Percentiles rank a stretch among this genome's conserved stretches.
Evolutionary conservation across 768 basidiomycete genomes (phyloP).

Genomic region (Dioszegia hungarica): DNA sequence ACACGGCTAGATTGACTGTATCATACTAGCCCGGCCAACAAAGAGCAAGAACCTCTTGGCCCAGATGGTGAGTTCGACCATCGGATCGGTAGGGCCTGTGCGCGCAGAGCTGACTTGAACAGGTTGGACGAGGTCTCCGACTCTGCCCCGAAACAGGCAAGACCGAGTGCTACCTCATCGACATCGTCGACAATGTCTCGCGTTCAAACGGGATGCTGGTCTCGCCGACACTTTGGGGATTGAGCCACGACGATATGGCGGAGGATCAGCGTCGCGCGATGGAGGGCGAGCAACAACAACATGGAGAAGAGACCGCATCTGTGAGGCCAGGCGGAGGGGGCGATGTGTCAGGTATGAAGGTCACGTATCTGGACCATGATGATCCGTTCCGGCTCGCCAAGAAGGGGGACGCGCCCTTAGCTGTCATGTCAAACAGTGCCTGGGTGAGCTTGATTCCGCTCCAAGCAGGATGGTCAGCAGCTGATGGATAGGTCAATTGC

Average conservation of each 20-base stretch:
- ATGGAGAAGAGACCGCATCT: background rate
- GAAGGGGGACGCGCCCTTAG: conserved; percentile 1
- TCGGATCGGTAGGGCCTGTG: background rate
- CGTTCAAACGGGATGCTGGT: conserved; percentile 69
- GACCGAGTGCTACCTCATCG: conserved; percentile 76
- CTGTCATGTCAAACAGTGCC: conserved; percentile 19
- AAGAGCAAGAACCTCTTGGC: conserved; percentile 81
- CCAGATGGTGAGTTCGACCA: conserved; percentile 66
- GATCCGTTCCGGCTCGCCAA: conserved; percentile 32
- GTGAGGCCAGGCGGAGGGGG: background rate
- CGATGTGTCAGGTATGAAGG: background rate
- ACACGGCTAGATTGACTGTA: conserved; percentile 64
- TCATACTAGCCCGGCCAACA: conserved; percentile 81
- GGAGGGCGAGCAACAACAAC: background rate
- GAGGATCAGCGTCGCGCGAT: conserved; percentile 51
- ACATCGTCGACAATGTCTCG: conserved; percentile 74
- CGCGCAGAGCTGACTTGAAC: background rate
- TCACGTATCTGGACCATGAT: conserved; percentile 47
- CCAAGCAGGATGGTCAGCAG: background rate
- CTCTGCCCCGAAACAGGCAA: conserved; percentile 77
- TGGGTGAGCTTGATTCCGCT: conserved; percentile 55
- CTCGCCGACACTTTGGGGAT: conserved; percentile 75
- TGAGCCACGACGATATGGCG: conserved; percentile 60
- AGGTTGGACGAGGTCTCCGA: conserved; percentile 92
- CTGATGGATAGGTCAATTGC: conserved; percentile 37